phyloP scores from a whole-genome alignment of 1,284 basidiomycete species.

The Pyrrhoderma noxium region DNA sequence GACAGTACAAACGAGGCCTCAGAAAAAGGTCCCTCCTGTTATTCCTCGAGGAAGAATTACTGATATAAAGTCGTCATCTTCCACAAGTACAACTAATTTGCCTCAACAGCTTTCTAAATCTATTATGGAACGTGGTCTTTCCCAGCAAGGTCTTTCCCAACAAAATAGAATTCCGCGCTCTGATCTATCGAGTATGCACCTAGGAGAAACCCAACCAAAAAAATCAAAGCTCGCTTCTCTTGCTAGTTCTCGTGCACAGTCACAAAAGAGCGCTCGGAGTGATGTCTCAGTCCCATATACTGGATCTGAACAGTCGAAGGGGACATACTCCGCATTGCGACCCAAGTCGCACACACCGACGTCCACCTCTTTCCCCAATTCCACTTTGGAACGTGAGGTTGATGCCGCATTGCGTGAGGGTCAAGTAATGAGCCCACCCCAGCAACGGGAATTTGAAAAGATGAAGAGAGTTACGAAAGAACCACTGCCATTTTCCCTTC shows the following conservation, averaged over 20 bases:
- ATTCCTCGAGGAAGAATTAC: background rate
- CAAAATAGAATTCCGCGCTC: conserved; percentile 1
- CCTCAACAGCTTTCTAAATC: conserved; percentile 1
- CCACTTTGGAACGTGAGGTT: conserved; percentile 13
- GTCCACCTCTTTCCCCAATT: conserved; percentile 31
- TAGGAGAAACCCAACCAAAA: conserved; percentile 23
- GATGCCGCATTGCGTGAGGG: conserved; percentile 20
- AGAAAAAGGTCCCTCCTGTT: background rate
- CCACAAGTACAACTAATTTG: conserved; percentile 2
- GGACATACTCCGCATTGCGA: conserved; percentile 60
- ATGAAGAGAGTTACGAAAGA: conserved; percentile 4
- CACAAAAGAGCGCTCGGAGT: conserved; percentile 27
- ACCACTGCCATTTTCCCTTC: background rate
- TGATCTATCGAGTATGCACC: background rate
- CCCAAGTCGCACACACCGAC: conserved; percentile 46
- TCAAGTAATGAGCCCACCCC: conserved; percentile 17
- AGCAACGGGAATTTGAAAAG: conserved; percentile 1
- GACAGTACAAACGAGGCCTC: conserved; percentile 8
- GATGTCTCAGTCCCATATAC: conserved; percentile 41
- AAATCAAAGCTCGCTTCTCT: conserved; percentile 58
- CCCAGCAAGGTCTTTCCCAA: conserved; percentile 1
- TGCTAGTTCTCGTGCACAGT: conserved; percentile 45
- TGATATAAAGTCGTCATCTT: conserved; percentile 4
- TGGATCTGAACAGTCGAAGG: conserved; percentile 40
- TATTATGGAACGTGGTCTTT: background rate